phyloP scores from a whole-genome alignment of 257 asterid species.

The Capsicum rhomboideum region DNA sequence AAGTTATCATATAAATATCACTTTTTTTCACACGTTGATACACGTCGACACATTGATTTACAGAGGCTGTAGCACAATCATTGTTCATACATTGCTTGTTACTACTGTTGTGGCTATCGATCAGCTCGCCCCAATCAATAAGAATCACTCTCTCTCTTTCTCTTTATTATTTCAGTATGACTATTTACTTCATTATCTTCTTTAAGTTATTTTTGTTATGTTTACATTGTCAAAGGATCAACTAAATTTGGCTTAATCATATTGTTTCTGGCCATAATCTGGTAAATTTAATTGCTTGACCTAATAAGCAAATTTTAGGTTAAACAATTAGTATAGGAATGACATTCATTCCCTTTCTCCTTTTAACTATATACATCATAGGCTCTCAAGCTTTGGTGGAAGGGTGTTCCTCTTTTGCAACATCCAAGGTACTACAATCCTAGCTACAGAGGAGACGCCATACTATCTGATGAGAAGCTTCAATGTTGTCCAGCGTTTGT shows the following conservation, averaged over 20 bases:
- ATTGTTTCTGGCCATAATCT: not conserved
- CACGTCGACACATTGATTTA: not conserved
- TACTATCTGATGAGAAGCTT: constrained; percentile 21
- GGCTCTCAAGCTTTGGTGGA: constrained; percentile 95
- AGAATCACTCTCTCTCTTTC: not conserved
- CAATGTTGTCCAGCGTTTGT: constrained; percentile 19
- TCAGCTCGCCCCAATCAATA: not conserved
- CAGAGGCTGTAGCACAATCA: not conserved
- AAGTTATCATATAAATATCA: not conserved
- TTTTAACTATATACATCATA: constrained; percentile 8
- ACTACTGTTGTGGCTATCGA: not conserved
- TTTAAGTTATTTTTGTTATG: not conserved
- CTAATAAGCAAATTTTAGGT: not conserved
- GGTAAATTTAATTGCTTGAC: not conserved
- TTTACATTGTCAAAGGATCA: too few relatives aligned
- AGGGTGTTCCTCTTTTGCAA: constrained; percentile 50
- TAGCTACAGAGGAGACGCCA: constrained; percentile 46
- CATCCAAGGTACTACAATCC: constrained; percentile 69
- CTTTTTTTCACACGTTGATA: not conserved
- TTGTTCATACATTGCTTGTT: not conserved
- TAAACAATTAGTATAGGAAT: not conserved
- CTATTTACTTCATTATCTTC: not conserved
- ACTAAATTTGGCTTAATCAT: not conserved
- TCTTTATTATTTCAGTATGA: not conserved
- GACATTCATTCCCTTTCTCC: not conserved